phyloP scores from a whole-genome alignment of 257 asterid genomes.

The Haberlea rhodopensis region DNA sequence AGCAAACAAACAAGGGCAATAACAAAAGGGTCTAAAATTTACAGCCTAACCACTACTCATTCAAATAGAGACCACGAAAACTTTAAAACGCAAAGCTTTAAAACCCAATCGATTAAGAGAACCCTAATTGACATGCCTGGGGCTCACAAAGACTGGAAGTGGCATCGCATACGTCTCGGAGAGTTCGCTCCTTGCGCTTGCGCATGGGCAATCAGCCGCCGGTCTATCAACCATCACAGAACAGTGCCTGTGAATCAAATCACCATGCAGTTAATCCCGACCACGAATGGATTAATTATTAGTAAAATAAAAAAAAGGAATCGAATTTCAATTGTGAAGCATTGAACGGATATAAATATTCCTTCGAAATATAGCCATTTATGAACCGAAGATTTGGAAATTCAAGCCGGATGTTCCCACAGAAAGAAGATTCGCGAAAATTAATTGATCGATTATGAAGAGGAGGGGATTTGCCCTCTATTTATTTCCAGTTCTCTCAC shows the following conservation, averaged over 20 bases:
- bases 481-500: background rate
- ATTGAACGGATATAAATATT: background rate
- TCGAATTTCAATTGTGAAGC: background rate
- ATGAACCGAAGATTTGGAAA: slow-evolving; percentile 27
- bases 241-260: slow-evolving; percentile 16
- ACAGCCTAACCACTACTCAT: background rate
- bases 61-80: slow-evolving; percentile 10
- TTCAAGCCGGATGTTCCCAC: background rate
- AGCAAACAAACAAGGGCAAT: background rate
- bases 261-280: slow-evolving; percentile 8
- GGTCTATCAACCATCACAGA: slow-evolving; percentile 49
- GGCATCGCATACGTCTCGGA: slow-evolving; percentile 52
- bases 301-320: background rate
- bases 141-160: slow-evolving; percentile 46
- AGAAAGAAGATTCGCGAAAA: slow-evolving; percentile 21
- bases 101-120: slow-evolving; percentile 21
- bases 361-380: background rate
- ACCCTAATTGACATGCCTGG: slow-evolving; percentile 61
- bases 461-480: slow-evolving; percentile 1
- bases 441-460: slow-evolving; percentile 8
- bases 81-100: background rate
- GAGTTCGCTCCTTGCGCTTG: slow-evolving; percentile 48
- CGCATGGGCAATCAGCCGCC: slow-evolving; percentile 46
- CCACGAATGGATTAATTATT: slow-evolving; percentile 18
- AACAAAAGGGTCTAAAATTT: background rate